Conservation (phyloP, 345 rosid genomes). For the Eucalyptus marginata region DNA sequence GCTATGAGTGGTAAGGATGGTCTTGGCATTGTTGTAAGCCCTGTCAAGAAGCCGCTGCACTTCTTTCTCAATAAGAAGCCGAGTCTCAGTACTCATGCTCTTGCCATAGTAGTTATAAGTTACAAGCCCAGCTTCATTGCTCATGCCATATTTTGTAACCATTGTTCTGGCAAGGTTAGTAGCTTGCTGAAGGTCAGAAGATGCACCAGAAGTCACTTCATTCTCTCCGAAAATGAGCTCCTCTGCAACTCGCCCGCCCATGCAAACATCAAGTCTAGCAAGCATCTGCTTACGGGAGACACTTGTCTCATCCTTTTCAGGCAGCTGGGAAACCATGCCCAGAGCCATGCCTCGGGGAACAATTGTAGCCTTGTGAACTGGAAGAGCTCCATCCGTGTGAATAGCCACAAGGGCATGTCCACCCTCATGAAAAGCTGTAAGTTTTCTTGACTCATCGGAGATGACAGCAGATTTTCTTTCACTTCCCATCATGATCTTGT, state of each 20-base stretch:
- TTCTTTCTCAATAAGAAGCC: slow-evolving; percentile 86
- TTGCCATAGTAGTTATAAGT: slow-evolving; percentile 71
- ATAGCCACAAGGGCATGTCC: slow-evolving; percentile 98
- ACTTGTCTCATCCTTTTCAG: slow-evolving; percentile 74
- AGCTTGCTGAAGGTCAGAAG: slow-evolving; percentile 78
- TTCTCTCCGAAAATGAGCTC: slow-evolving; percentile 90
- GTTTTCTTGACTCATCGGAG: slow-evolving; percentile 60
- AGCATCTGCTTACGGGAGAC: slow-evolving; percentile 88
- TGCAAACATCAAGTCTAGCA: slow-evolving; percentile 81
- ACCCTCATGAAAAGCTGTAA: slow-evolving; percentile 94
- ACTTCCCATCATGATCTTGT: slow-evolving; percentile 95
- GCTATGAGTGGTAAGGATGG: slow-evolving; percentile 55
- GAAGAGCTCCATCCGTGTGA: slow-evolving; percentile 84
- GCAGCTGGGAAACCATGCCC: slow-evolving; percentile 92
- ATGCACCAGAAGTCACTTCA: slow-evolving; percentile 85
- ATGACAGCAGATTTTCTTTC: slow-evolving; percentile 93
- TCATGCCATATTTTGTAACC: slow-evolving; percentile 93
- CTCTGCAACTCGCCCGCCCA: slow-evolving; percentile 97
- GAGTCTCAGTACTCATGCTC: slow-evolving; percentile 97
- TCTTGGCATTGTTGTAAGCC: slow-evolving; percentile 85
- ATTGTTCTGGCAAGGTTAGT: slow-evolving; percentile 73
- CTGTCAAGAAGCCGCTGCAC: slow-evolving; percentile 57
- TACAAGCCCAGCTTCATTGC: slow-evolving; percentile 79
- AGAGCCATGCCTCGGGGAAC: slow-evolving; percentile 94
- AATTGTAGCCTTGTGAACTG: slow-evolving; percentile 95